Evolutionary conservation across 129 eudicot species (phyloP).

Genomic region (Centaurea solstitialis): DNA sequence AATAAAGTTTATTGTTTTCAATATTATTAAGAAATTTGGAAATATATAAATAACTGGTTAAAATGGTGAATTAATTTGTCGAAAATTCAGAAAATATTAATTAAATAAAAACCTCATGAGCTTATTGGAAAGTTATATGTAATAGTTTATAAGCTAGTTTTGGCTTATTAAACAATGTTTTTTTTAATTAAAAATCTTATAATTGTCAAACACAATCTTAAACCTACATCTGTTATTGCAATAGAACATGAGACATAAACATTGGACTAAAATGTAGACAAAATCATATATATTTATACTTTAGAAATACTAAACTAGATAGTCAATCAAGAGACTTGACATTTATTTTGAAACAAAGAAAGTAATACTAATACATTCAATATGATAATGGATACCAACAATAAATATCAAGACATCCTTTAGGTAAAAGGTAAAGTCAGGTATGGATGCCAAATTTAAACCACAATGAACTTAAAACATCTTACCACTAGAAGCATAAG

Average conservation of each 20-base stretch:
- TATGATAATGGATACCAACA: not conserved
- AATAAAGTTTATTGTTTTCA: too few species aligned
- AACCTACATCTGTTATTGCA: not conserved
- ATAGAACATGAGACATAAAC: not conserved
- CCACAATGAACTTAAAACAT: constrained; percentile 5
- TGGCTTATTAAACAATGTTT: not conserved
- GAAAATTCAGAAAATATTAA: too few species aligned
- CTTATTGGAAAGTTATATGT: not conserved
- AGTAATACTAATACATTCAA: not conserved
- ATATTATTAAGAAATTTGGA: too few species aligned
- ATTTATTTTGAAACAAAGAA: constrained; percentile 17
- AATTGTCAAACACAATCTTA: not conserved
- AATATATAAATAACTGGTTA: too few species aligned
- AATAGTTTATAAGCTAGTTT: not conserved
- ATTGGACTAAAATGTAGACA: not conserved
- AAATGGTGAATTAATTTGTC: too few species aligned
- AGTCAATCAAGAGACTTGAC: not conserved
- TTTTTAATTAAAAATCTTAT: not conserved
- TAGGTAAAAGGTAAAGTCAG: not conserved
- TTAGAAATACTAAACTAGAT: not conserved
- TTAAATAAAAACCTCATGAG: not conserved
- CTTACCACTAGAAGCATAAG: constrained; percentile 10
- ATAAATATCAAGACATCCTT: constrained; percentile 4
- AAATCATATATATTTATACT: not conserved
- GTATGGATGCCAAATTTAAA: constrained; percentile 1